phyloP scores from a whole-genome alignment of 495 filamentous ascomycete species.

The Stereocaulon alpinum region DNA sequence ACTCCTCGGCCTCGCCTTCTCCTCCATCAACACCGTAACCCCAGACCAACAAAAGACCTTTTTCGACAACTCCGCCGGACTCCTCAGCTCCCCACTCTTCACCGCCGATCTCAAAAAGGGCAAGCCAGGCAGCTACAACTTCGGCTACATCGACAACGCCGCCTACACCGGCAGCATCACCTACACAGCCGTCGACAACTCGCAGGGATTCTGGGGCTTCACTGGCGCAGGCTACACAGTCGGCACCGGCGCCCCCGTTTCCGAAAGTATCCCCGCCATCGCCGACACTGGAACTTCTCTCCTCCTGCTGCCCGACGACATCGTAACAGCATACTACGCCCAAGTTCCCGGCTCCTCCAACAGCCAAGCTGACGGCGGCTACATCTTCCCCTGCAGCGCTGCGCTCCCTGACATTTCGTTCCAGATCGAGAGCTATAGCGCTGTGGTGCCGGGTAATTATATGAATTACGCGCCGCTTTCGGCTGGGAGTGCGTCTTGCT shows the following conservation, averaged over 20 bases:
- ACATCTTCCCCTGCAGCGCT: slow-evolving; percentile 53
- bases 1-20: slow-evolving; percentile 71
- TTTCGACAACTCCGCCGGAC: slow-evolving; percentile 60
- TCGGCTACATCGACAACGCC: slow-evolving; percentile 56
- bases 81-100: slow-evolving; percentile 59
- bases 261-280: slow-evolving; percentile 28
- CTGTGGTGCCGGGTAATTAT: slow-evolving; percentile 44
- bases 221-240: slow-evolving; percentile 48
- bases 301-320: slow-evolving; percentile 43
- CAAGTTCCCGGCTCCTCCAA: slow-evolving; percentile 42
- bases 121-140: slow-evolving; percentile 61
- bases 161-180: slow-evolving; percentile 57
- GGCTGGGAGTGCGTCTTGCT: slow-evolving; percentile 34
- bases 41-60: slow-evolving; percentile 65
- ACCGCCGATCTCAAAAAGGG: slow-evolving; percentile 56
- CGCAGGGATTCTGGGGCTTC: slow-evolving; percentile 70
- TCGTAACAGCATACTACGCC: slow-evolving; percentile 55
- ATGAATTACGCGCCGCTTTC: slow-evolving; percentile 43
- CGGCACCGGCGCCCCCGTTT: slow-evolving; percentile 30
- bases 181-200: slow-evolving; percentile 53
- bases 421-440: slow-evolving; percentile 40
- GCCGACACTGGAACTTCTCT: slow-evolving; percentile 61
- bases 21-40: slow-evolving; percentile 59
- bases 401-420: slow-evolving; percentile 53
- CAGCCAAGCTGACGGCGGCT: slow-evolving; percentile 45